phyloP scores from a whole-genome alignment of 2,329 filamentous ascomycete species.

The Hypoxylon sp. region DNA sequence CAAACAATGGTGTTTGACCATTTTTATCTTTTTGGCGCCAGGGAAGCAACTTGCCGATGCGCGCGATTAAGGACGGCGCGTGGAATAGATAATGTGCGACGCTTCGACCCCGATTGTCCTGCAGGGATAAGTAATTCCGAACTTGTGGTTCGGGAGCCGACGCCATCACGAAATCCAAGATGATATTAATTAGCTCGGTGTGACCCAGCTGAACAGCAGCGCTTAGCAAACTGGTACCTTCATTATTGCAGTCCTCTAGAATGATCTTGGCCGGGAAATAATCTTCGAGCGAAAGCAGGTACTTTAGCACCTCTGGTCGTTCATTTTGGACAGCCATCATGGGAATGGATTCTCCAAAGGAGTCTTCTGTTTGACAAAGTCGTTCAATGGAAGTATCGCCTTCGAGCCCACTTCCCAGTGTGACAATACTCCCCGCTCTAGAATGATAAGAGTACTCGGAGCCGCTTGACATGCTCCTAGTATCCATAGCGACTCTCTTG shows the following conservation, averaged over 20 bases:
- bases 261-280: conserved; percentile 81
- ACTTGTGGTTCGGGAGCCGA: conserved; percentile 70
- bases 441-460: conserved; percentile 89
- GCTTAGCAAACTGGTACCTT: conserved; percentile 89
- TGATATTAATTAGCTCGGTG: conserved; percentile 78
- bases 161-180: conserved; percentile 79
- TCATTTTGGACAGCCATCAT: conserved; percentile 88
- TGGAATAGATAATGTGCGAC: conserved; percentile 97
- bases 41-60: conserved; percentile 82
- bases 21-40: conserved; percentile 96
- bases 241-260: conserved; percentile 87
- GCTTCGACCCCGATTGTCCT: conserved; percentile 89
- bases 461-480: conserved; percentile 86
- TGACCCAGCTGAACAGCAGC: conserved; percentile 91
- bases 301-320: conserved; percentile 79
- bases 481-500: conserved; percentile 92
- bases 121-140: conserved; percentile 77
- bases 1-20: conserved; percentile 97
- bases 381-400: conserved; percentile 89
- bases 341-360: conserved; percentile 83
- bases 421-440: conserved; percentile 82
- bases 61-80: conserved; percentile 82
- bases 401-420: conserved; percentile 79
- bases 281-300: conserved; percentile 81
- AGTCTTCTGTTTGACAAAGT: conserved; percentile 78